Evolutionary conservation across 2,329 filamentous ascomycete genomes (phyloP).

Genomic region (Colletotrichum brevisporum): DNA sequence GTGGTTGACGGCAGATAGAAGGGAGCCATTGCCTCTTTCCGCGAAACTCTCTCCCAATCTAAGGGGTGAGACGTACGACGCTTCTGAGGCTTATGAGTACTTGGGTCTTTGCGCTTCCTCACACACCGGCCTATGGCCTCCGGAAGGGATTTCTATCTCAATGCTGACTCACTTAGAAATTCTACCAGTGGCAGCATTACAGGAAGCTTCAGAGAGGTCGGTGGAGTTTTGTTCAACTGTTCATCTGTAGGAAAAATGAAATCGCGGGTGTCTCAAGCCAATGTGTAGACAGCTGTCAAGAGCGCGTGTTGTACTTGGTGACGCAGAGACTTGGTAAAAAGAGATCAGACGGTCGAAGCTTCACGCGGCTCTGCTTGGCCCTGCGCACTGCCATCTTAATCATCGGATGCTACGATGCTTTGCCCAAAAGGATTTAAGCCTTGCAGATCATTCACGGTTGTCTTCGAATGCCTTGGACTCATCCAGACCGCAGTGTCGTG

Average conservation of each 20-base stretch:
- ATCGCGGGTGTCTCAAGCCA: conserved; percentile 11
- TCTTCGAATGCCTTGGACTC: not conserved
- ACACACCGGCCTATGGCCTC: too few relatives aligned
- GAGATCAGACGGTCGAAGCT: conserved; percentile 20
- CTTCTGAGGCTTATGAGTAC: too few relatives aligned
- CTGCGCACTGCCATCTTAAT: not conserved
- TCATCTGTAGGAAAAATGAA: conserved; percentile 2
- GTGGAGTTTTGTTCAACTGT: not conserved
- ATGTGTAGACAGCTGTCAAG: not conserved
- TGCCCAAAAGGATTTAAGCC: not conserved
- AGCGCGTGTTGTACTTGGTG: not conserved
- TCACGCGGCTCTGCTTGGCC: conserved; percentile 9
- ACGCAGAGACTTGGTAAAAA: too few relatives aligned
- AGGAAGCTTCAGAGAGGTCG: too few relatives aligned
- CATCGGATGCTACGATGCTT: conserved; percentile 1
- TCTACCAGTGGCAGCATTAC: not conserved
- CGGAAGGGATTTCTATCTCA: too few relatives aligned
- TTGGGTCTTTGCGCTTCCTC: too few relatives aligned
- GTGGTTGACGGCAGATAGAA: too few relatives aligned
- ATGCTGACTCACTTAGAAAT: too few relatives aligned
- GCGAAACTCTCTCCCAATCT: not conserved
- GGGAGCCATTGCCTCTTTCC: too few relatives aligned
- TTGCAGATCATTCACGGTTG: not conserved
- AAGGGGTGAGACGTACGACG: not conserved
- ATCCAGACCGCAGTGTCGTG: not conserved